Evolutionary conservation across 192 early-diverging fungal species (phyloP), one percentile per base, ranked within the genome.

Genomic region (Entomortierella parvispora): DNA sequence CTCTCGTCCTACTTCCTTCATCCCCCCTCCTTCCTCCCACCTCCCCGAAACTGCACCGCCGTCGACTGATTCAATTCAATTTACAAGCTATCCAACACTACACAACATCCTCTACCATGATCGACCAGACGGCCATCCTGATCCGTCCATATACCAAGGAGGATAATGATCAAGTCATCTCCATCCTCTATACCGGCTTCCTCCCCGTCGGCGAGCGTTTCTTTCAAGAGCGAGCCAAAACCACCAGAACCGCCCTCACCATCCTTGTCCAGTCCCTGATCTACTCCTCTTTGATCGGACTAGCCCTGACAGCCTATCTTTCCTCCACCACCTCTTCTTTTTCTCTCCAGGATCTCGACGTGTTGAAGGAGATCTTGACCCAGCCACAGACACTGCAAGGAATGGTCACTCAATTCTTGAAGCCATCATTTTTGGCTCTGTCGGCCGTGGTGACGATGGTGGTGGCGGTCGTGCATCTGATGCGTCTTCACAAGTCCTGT

Each of bases 81-180:
- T 23, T 23, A 48, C 23, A 14, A n/a, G n/a, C n/a, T n/a, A n/a
- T n/a, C n/a, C 2, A 32, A 23, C 17, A 17, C 32, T 15, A 34
- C 14, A 64, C 34, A 20, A 20, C 32, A 49, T 32, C 29, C 23
- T 8, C 42, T n/a, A 23, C 12, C 23, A n/a, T 23, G 2, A 50
- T 77, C 25, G 61, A 68, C 61, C 57, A 53, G 23, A 45, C 46
- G 2, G 74, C 47, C 9, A 68, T 77, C 31, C 55, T 34, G 53
- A 59, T 68, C 66, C 26, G 74, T 45, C 66, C 74, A 9, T 77
- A 68, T 17, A 37, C 5, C 47, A 25, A 34, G 20, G 60, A 63
- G 7, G 74, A 77, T 37, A 2, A 62, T 8, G 74, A 68, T 11
- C 74, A 77, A 48, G 74, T 77, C 55, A 11, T 48, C 17, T n/a